Conservation (phyloP, 352 stramenopile species). For the Phytopythium delawarense region DNA sequence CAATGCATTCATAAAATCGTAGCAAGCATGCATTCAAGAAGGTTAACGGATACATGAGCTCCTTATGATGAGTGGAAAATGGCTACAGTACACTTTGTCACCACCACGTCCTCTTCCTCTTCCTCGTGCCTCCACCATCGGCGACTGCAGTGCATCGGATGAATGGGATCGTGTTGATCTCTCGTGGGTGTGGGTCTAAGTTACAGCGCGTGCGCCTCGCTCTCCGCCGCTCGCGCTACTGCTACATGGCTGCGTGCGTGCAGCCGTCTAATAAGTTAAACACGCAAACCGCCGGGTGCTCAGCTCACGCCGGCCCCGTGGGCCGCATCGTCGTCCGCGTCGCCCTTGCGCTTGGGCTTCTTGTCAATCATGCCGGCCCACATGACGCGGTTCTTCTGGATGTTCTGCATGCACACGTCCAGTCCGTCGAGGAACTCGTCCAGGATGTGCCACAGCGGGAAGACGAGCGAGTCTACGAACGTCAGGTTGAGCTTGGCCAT, state of each 20-base stretch:
- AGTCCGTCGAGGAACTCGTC: slow-evolving; percentile 56
- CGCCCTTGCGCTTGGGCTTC: slow-evolving; percentile 14
- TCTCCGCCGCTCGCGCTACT: slow-evolving; percentile 2
- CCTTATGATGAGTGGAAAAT: not conserved
- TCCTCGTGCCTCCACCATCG: too few relatives aligned
- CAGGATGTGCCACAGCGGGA: slow-evolving; percentile 78
- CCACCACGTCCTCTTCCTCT: too few relatives aligned
- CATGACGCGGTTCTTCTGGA: slow-evolving; percentile 64
- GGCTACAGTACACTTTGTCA: not conserved
- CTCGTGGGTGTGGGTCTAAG: not conserved
- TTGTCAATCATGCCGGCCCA: slow-evolving; percentile 41
- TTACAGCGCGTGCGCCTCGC: slow-evolving; percentile 1
- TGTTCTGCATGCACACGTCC: slow-evolving; percentile 51
- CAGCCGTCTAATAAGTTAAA: slow-evolving; percentile 7
- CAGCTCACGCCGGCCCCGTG: not conserved
- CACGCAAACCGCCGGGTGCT: too few relatives aligned
- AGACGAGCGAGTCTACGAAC: slow-evolving; percentile 84
- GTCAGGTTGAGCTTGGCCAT: slow-evolving; percentile 72
- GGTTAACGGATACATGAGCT: not conserved
- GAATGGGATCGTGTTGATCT: not conserved
- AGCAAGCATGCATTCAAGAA: not conserved
- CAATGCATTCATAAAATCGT: not conserved
- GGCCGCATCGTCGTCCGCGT: slow-evolving; percentile 6
- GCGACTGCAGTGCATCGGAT: not conserved
- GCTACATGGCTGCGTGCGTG: slow-evolving; percentile 1